Evolutionary conservation across 2,329 filamentous ascomycete genomes (phyloP).

Genomic region (Chaetomiaceae sp.): DNA sequence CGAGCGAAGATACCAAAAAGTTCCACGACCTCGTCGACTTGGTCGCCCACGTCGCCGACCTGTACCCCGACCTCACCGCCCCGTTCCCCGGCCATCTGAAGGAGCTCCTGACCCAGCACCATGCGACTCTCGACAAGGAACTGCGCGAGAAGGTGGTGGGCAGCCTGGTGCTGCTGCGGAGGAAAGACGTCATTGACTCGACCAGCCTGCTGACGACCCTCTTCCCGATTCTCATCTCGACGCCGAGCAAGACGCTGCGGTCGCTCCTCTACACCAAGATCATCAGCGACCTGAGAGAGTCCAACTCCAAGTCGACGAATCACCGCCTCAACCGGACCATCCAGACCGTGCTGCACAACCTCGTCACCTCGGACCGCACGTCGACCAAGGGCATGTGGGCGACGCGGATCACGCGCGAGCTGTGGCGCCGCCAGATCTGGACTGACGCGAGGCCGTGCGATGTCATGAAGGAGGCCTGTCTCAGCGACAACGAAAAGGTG

Average conservation of each 20-base stretch:
- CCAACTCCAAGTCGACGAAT: constrained; percentile 83
- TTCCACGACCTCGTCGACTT: constrained; percentile 92
- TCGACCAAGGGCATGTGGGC: constrained; percentile 91
- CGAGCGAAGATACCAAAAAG: constrained; percentile 72
- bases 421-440: constrained; percentile 97
- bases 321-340: constrained; percentile 90
- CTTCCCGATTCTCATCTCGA: constrained; percentile 87
- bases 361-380: constrained; percentile 78
- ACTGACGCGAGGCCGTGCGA: constrained; percentile 92
- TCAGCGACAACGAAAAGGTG: constrained; percentile 91
- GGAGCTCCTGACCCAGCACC: constrained; percentile 74
- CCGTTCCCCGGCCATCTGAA: constrained; percentile 78
- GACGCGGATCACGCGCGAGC: constrained; percentile 87
- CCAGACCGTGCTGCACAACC: constrained; percentile 88
- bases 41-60: constrained; percentile 88
- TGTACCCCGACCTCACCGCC: constrained; percentile 76
- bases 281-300: constrained; percentile 79
- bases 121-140: constrained; percentile 76
- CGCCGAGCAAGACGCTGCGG: constrained; percentile 83
- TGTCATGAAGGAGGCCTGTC: constrained; percentile 90
- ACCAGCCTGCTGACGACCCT: constrained; percentile 77
- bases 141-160: constrained; percentile 92
- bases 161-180: constrained; percentile 77
- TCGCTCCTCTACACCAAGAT: constrained; percentile 84
- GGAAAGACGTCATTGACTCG: constrained; percentile 91